phyloP scores from a whole-genome alignment of 2,329 filamentous ascomycete genomes.

The Colletotrichum musicola region DNA sequence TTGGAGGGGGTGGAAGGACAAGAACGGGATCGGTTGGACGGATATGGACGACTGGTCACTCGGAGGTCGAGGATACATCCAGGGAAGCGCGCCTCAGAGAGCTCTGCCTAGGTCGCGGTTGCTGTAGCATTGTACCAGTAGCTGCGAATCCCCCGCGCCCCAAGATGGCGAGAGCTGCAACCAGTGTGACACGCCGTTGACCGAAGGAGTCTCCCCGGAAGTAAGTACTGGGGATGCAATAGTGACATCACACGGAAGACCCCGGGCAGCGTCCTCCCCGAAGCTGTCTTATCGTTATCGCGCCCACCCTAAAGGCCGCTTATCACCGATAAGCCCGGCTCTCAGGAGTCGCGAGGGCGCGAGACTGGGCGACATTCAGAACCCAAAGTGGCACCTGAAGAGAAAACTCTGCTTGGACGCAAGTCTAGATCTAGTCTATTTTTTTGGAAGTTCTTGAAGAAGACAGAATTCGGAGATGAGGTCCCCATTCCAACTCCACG shows the following conservation, averaged over 20 bases:
- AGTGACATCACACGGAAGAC: constrained; percentile 31
- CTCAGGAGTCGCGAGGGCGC: not conserved
- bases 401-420: too few relatives aligned
- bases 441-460: too few relatives aligned
- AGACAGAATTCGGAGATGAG: too few relatives aligned
- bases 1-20: not conserved
- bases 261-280: not conserved
- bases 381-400: too few relatives aligned
- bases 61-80: constrained; percentile 11
- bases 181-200: not conserved
- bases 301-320: not conserved
- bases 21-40: constrained; percentile 12
- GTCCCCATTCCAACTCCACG: too few relatives aligned
- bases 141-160: not conserved
- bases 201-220: not conserved
- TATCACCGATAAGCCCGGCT: constrained; percentile 12
- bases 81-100: not conserved
- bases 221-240: not conserved
- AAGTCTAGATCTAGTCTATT: too few relatives aligned
- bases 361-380: not conserved
- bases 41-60: not conserved
- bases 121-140: not conserved
- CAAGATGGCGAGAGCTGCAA: not conserved
- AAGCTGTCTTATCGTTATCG: constrained; percentile 14
- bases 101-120: too few relatives aligned